phyloP scores from a whole-genome alignment of 768 basidiomycete genomes.

The Tylopilus sp. region DNA sequence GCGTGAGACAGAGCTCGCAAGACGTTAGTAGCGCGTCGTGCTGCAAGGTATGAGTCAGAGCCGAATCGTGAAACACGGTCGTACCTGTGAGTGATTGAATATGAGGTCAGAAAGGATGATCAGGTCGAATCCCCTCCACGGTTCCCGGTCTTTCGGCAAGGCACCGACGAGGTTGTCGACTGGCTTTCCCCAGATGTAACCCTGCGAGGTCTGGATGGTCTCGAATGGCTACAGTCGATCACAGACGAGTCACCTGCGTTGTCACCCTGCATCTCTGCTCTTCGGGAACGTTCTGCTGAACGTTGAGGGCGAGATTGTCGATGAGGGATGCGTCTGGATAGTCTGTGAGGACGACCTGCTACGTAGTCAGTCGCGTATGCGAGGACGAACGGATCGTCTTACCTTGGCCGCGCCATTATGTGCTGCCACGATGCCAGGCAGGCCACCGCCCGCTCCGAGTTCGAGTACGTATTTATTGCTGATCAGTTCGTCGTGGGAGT shows the following conservation, averaged over 20 bases:
- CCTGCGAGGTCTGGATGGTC: constrained; percentile 36
- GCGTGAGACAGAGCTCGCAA: constrained; percentile 47
- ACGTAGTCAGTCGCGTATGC: neutral
- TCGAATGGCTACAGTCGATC: constrained; percentile 28
- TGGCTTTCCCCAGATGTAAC: constrained; percentile 80
- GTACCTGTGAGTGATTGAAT: constrained; percentile 90
- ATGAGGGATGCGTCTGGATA: constrained; percentile 81
- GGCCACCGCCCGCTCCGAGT: constrained; percentile 89
- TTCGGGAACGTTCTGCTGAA: constrained; percentile 49
- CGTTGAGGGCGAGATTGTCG: constrained; percentile 72
- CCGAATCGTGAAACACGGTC: constrained; percentile 5
- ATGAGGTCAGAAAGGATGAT: constrained; percentile 91
- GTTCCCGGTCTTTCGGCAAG: constrained; percentile 17
- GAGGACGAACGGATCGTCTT: neutral
- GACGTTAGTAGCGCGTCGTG: constrained; percentile 79
- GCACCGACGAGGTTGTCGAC: constrained; percentile 34
- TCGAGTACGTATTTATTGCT: constrained; percentile 61
- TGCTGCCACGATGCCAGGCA: constrained; percentile 76
- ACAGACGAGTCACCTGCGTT: constrained; percentile 34
- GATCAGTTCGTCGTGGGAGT: constrained; percentile 48
- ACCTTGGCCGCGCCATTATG: constrained; percentile 71
- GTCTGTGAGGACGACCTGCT: constrained; percentile 82
- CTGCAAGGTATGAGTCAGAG: constrained; percentile 34
- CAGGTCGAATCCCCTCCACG: constrained; percentile 56
- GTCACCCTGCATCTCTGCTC: constrained; percentile 15